These are phyloP conservation scores for Fomitopsis pinicola DNA, from an alignment of 1,284 basidiomycete genomes.

Conservation along the genomic window DNA sequence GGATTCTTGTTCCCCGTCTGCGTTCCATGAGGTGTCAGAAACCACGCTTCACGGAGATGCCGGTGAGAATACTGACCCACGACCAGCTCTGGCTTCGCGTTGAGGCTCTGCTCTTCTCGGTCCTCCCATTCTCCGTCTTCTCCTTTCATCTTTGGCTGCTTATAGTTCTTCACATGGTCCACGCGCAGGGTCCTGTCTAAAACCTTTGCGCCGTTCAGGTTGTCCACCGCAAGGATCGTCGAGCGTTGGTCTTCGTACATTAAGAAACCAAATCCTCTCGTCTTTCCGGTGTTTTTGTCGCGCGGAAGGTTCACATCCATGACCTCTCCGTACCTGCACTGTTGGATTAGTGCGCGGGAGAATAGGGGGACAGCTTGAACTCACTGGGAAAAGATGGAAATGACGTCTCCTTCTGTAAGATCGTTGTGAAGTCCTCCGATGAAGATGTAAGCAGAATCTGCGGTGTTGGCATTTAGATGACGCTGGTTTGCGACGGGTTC, in stretches of 20 bases:
- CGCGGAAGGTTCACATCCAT: slow-evolving; percentile 94
- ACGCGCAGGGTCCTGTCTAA: slow-evolving; percentile 85
- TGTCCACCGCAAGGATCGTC: slow-evolving; percentile 96
- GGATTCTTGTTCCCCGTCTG: slow-evolving; percentile 51
- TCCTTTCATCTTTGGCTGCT: slow-evolving; percentile 77
- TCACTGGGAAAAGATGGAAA: slow-evolving; percentile 96
- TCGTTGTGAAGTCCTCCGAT: slow-evolving; percentile 84
- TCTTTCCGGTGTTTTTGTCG: slow-evolving; percentile 86
- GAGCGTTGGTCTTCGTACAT: slow-evolving; percentile 99
- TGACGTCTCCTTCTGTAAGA: slow-evolving; percentile 96
- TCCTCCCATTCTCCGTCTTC: slow-evolving; percentile 91
- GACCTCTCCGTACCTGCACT: slow-evolving; percentile 86
- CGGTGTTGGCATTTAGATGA: slow-evolving; percentile 5
- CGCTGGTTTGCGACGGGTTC: not conserved
- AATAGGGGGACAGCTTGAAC: slow-evolving; percentile 25
- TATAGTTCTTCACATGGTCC: slow-evolving; percentile 94
- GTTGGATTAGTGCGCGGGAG: not conserved
- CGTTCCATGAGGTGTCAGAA: not conserved
- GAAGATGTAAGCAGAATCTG: slow-evolving; percentile 94
- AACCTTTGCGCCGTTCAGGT: slow-evolving; percentile 92
- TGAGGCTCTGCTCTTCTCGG: slow-evolving; percentile 78
- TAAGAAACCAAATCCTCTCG: slow-evolving; percentile 91
- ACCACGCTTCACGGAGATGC: not conserved
- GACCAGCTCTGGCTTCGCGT: slow-evolving; percentile 74
- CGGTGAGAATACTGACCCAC: slow-evolving; percentile 46